Base-by-base conservation (phyloP, 2,329 filamentous ascomycete genomes). In the Knufia petricola region DNA sequence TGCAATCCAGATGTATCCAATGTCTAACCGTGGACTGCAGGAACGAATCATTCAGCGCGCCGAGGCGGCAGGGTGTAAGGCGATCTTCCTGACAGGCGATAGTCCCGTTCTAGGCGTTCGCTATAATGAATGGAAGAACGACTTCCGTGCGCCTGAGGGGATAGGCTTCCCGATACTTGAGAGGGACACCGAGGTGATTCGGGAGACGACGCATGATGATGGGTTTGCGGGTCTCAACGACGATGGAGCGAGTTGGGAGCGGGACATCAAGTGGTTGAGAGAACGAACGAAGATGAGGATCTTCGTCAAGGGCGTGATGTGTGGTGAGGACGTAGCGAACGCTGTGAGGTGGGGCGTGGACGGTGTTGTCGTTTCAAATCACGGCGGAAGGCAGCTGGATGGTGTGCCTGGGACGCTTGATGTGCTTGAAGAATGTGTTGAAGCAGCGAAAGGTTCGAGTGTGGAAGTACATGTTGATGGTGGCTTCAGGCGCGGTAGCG, bases 401-500 rank as follows among this genome's bases (percentile, higher is more conserved):
- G 64, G 64, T 3, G 55, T 61, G 4, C 60, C 64, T 1, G 59
- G 65, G 2, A 67, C 64, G 0, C 44, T 67, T 6, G 66, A 68
- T 41, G 63, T 62, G 2, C 52, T 70, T 3, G 21, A 46, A 10
- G 53, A 53, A 31, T 55, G 53, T 31, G 52, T 47, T 6, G 9
- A 60, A 55, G 10, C 55, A 64, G 28, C 60, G 55, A 37, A 46
- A 15, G 55, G 57, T 3, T 6, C 6, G 6, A 53, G 47, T 21
- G 57, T 63, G 20, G 61, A 60, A 0, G 52, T 63, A 4, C 70
- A 83, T 13, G 54, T 65, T 37, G 81, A 84, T 56, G 74, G 70
- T 4, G 76, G 77, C 0, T 70, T 80, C 21, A 59, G 76, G 32
- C 68, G 71, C 7, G 77, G 75, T 0, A 73, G 69, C 0, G 77